Percentiles rank a stretch among this genome's conserved stretches.
phyloP scores from a whole-genome alignment of 1,284 basidiomycete species.

The Amylostereum areolatum region DNA sequence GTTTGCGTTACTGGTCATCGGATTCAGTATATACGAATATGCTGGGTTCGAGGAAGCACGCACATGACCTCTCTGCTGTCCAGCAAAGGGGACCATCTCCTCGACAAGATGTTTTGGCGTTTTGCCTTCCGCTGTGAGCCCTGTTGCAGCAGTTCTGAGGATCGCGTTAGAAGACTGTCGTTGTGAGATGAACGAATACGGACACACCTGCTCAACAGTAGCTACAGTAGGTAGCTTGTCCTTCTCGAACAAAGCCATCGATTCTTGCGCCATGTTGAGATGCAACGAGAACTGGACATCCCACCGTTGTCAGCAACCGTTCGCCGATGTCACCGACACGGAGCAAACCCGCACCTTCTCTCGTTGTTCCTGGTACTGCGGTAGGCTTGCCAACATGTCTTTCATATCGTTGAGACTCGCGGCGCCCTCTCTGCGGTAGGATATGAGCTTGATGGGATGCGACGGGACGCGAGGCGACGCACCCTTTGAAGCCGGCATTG shows the following conservation, averaged over 20 bases:
- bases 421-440: constrained; percentile 55
- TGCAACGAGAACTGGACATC: constrained; percentile 92
- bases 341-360: constrained; percentile 68
- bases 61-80: constrained; percentile 83
- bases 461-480: constrained; percentile 21
- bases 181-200: neutral
- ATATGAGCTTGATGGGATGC: neutral
- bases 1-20: constrained; percentile 62
- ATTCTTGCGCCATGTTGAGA: constrained; percentile 95
- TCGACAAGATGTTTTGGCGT: constrained; percentile 90
- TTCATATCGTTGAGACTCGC: constrained; percentile 96
- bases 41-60: constrained; percentile 17
- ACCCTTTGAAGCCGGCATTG: constrained; percentile 88
- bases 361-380: constrained; percentile 93
- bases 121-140: constrained; percentile 84
- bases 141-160: constrained; percentile 85
- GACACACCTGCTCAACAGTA: constrained; percentile 84
- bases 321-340: neutral
- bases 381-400: constrained; percentile 94
- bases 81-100: constrained; percentile 96
- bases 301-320: neutral
- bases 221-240: constrained; percentile 84
- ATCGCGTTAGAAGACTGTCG: neutral
- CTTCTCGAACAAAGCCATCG: constrained; percentile 90
- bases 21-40: neutral